Evolutionary conservation across 1,284 basidiomycete genomes (phyloP).

Genomic region (Ganoderma sinense): DNA sequence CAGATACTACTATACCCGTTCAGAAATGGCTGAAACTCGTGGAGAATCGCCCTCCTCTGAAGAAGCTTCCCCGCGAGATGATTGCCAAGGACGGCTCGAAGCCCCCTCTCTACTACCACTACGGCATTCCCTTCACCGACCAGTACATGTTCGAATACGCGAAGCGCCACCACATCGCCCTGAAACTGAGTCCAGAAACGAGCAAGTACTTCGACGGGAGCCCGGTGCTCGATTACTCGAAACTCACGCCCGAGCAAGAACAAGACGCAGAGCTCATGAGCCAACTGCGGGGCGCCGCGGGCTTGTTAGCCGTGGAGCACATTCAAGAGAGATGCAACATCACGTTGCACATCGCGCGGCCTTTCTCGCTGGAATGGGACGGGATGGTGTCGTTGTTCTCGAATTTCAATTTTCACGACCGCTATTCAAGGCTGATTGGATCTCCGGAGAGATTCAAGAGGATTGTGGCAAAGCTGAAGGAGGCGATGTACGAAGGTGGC

Average conservation of each 20-base stretch:
- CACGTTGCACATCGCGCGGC: neutral
- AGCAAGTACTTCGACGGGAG: neutral
- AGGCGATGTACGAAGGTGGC: neutral
- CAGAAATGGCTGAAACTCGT: neutral
- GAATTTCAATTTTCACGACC: neutral
- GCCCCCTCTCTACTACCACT: neutral
- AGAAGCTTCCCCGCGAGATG: neutral
- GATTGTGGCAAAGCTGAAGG: neutral
- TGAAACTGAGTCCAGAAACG: neutral
- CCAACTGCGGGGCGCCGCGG: neutral
- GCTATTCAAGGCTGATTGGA: neutral
- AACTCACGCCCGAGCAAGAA: neutral
- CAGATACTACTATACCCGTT: neutral
- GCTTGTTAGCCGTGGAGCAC: neutral
- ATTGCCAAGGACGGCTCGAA: neutral
- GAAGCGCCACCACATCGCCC: neutral
- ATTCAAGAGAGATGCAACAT: neutral
- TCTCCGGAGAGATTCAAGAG: neutral
- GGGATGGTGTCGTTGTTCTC: neutral
- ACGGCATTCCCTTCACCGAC: neutral
- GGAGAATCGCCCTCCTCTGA: neutral
- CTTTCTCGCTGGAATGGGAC: neutral
- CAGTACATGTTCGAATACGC: neutral
- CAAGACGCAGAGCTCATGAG: neutral
- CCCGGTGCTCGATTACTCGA: neutral